Conservation (phyloP, 805 yeast genomes). For the Tetrapisispora nanseiensis region DNA sequence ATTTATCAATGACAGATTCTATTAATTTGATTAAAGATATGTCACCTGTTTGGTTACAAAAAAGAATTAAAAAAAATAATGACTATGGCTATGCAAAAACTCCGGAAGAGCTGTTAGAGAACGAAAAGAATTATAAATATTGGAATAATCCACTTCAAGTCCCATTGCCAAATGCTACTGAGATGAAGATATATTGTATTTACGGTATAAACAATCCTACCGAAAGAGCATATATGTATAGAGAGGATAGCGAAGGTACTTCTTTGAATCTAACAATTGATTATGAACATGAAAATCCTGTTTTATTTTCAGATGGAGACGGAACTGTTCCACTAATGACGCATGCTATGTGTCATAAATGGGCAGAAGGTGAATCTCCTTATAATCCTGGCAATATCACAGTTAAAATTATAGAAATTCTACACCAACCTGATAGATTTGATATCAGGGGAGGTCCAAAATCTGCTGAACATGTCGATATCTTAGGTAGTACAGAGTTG, state of each 20-base stretch:
- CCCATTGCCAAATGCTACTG: slow-evolving; percentile 87
- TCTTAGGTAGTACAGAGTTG: slow-evolving; percentile 83
- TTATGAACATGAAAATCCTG: slow-evolving; percentile 51
- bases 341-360: slow-evolving; percentile 84
- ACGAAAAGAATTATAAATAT: slow-evolving; percentile 62
- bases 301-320: slow-evolving; percentile 83
- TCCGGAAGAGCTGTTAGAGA: slow-evolving; percentile 45
- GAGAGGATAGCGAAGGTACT: slow-evolving; percentile 44
- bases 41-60: slow-evolving; percentile 69
- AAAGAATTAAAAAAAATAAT: slow-evolving; percentile 58
- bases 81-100: slow-evolving; percentile 68
- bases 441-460: slow-evolving; percentile 96
- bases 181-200: slow-evolving; percentile 77
- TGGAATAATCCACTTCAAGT: slow-evolving; percentile 97
- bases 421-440: slow-evolving; percentile 85
- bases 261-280: slow-evolving; percentile 67
- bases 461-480: slow-evolving; percentile 97
- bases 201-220: slow-evolving; percentile 97
- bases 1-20: slow-evolving; percentile 57
- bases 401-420: slow-evolving; percentile 81
- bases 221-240: slow-evolving; percentile 83
- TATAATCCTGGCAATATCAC: slow-evolving; percentile 70
- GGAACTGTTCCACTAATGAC: slow-evolving; percentile 87
- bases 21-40: slow-evolving; percentile 54
- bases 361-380: slow-evolving; percentile 57